phyloP scores from a whole-genome alignment of 208 protist genomes.

The Leishmania lainsoni region DNA sequence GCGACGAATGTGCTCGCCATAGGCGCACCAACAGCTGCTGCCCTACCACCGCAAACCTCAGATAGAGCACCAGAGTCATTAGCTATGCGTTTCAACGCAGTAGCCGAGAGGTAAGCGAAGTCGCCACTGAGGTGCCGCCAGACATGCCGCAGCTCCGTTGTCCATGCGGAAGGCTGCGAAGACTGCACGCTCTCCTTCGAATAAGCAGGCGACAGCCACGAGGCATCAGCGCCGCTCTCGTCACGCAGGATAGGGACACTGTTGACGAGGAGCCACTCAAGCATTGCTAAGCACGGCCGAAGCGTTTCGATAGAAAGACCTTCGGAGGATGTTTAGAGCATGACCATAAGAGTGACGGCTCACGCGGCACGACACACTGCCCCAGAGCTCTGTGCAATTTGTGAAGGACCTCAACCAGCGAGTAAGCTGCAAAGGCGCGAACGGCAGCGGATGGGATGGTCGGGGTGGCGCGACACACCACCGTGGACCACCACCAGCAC shows the following conservation, averaged over 20 bases:
- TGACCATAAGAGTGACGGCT: background rate
- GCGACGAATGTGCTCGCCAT: background rate
- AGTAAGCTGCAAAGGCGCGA: conserved; percentile 3
- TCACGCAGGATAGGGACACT: conserved; percentile 1
- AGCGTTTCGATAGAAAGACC: background rate
- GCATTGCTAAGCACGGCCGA: conserved; percentile 3
- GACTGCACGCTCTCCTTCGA: background rate
- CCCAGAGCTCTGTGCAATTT: conserved; percentile 2
- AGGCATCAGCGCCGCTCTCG: background rate
- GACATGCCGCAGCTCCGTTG: conserved; percentile 7
- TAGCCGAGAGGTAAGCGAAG: background rate
- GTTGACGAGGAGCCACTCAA: conserved; percentile 20
- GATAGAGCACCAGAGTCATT: background rate
- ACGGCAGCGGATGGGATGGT: background rate
- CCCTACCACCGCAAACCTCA: background rate
- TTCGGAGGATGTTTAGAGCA: background rate
- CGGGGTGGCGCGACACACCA: conserved; percentile 22
- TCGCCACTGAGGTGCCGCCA: background rate
- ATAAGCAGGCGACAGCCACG: background rate
- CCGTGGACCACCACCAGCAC: conserved; percentile 30
- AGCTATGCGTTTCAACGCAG: background rate
- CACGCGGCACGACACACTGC: background rate
- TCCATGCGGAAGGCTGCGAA: background rate
- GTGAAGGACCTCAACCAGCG: conserved; percentile 4
- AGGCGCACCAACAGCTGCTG: background rate